phyloP scores from a whole-genome alignment of 768 basidiomycete genomes.

The Tylopilus plumbeoviolaceoides region DNA sequence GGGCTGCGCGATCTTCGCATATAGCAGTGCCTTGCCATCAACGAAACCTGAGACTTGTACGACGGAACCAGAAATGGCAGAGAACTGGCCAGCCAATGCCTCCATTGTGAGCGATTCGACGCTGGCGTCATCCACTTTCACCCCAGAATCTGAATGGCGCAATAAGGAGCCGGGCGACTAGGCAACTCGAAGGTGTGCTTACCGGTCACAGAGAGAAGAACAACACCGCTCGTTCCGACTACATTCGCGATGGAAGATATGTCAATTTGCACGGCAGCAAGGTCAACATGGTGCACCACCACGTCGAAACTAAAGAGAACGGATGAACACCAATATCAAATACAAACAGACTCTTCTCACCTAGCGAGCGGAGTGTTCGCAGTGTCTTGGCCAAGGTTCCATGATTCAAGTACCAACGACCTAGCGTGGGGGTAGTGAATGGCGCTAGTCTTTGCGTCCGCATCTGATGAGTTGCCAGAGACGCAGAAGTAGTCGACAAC shows the following conservation, averaged over 20 bases:
- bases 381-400: conserved; percentile 9
- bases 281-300: conserved; percentile 19
- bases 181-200: not conserved
- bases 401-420: conserved; percentile 20
- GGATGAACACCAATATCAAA: not conserved
- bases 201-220: conserved; percentile 24
- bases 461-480: conserved; percentile 16
- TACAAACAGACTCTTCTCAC: not conserved
- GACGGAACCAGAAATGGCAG: conserved; percentile 8
- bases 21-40: conserved; percentile 13
- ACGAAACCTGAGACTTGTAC: conserved; percentile 11
- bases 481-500: conserved; percentile 19
- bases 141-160: conserved; percentile 12
- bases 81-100: conserved; percentile 8
- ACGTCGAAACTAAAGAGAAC: not conserved
- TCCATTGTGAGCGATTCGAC: conserved; percentile 15
- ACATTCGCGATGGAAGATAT: conserved; percentile 22
- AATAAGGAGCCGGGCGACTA: not conserved
- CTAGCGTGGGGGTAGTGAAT: conserved; percentile 12
- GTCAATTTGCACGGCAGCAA: conserved; percentile 19
- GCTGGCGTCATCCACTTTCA: conserved; percentile 11
- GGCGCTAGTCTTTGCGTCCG: conserved; percentile 19
- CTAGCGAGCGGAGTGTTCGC: conserved; percentile 5
- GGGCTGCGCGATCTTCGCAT: conserved; percentile 11
- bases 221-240: conserved; percentile 19